Evolutionary conservation across 768 basidiomycete genomes (phyloP).

Genomic region (Suillus spraguei): DNA sequence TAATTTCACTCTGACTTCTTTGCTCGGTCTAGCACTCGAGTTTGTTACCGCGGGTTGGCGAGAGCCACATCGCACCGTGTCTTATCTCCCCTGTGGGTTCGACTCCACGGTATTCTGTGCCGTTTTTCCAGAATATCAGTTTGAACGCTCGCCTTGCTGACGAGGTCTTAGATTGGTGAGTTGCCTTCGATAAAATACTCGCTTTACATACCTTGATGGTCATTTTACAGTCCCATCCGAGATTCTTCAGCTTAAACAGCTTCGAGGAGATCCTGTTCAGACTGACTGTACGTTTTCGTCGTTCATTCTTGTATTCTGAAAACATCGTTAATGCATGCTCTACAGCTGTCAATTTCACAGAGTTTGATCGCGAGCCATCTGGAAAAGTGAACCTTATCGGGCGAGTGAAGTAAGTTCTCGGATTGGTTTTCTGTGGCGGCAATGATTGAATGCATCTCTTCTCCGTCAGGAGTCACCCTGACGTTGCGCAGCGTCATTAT

Average conservation of each 20-base stretch:
- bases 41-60: constrained; percentile 76
- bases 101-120: constrained; percentile 77
- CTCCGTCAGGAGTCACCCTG: constrained; percentile 75
- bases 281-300: constrained; percentile 60
- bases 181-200: constrained; percentile 23
- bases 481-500: constrained; percentile 78
- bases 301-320: not conserved
- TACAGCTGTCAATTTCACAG: constrained; percentile 80
- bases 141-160: constrained; percentile 53
- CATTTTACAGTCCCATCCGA: constrained; percentile 58
- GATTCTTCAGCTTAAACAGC: constrained; percentile 59
- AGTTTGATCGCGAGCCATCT: constrained; percentile 69
- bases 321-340: not conserved
- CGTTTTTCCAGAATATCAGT: constrained; percentile 84
- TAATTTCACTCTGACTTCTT: not conserved
- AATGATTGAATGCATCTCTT: not conserved
- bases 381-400: constrained; percentile 78
- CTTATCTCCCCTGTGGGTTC: constrained; percentile 58
- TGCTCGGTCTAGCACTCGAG: constrained; percentile 58
- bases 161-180: constrained; percentile 46
- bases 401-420: constrained; percentile 65
- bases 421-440: not conserved
- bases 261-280: constrained; percentile 51
- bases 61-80: constrained; percentile 84
- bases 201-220: constrained; percentile 11